phyloP scores from a whole-genome alignment of 345 rosid species.

The Syzygium grande region DNA sequence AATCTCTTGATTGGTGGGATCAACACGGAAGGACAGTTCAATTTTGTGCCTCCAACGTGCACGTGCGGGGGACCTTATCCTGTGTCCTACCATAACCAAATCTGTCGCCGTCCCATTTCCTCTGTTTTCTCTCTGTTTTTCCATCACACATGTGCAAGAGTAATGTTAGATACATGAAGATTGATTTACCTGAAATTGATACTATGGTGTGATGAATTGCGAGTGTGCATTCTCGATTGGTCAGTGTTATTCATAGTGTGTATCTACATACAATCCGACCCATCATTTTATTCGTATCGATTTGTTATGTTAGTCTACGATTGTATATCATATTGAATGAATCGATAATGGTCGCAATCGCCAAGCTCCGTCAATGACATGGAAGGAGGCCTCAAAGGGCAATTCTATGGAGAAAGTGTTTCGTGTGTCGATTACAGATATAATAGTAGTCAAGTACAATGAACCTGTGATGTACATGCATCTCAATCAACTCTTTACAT shows the following conservation, averaged over 20 bases:
- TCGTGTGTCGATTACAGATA: no score
- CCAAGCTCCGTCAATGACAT: rapidly evolving
- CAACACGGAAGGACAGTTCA: neutral
- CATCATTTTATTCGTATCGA: no score
- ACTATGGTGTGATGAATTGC: neutral
- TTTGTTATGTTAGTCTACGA: no score
- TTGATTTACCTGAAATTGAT: neutral
- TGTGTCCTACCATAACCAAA: neutral
- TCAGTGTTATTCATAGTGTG: neutral
- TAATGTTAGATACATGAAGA: neutral
- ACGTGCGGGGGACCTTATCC: neutral
- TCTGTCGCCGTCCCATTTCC: neutral
- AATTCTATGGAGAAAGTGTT: neutral
- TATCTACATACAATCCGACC: neutral
- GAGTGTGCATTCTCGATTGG: neutral
- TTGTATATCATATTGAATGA: neutral
- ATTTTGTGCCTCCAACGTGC: neutral
- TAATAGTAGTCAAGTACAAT: neutral
- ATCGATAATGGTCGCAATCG: neutral
- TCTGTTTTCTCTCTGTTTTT: neutral
- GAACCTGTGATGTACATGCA: rapidly evolving
- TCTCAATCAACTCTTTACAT: rapidly evolving
- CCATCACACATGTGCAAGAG: neutral
- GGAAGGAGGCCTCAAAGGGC: neutral
- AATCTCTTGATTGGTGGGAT: neutral